Evolutionary conservation across 2,329 filamentous ascomycete genomes (phyloP).

Genomic region (Cryoendolithus antarcticus): DNA sequence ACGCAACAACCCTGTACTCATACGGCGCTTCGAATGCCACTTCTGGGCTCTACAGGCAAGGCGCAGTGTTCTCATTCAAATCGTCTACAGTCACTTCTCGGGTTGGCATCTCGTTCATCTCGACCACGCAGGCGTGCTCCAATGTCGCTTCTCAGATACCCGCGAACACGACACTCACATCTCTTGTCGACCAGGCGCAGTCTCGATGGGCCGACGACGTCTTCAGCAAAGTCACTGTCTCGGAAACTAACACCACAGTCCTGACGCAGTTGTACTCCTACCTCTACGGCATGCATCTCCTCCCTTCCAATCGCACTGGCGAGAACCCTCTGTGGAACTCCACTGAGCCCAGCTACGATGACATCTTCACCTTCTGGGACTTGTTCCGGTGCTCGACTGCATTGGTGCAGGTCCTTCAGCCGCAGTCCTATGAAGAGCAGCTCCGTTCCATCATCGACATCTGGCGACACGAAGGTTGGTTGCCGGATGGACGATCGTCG

Average conservation of each 20-base stretch:
- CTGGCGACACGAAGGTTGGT: slow-evolving; percentile 52
- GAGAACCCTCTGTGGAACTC: slow-evolving; percentile 56
- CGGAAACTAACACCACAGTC: slow-evolving; percentile 10
- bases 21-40: slow-evolving; percentile 5
- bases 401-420: slow-evolving; percentile 53
- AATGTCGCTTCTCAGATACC: slow-evolving; percentile 49
- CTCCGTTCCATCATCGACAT: slow-evolving; percentile 57
- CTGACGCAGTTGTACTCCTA: slow-evolving; percentile 42
- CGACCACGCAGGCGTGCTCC: slow-evolving; percentile 45
- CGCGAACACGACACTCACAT: slow-evolving; percentile 1
- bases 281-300: slow-evolving; percentile 55
- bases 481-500: slow-evolving; percentile 58
- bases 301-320: slow-evolving; percentile 57
- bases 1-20: slow-evolving; percentile 23
- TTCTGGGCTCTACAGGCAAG: slow-evolving; percentile 14
- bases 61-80: slow-evolving; percentile 37
- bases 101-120: slow-evolving; percentile 58
- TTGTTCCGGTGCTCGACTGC: slow-evolving; percentile 53
- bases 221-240: slow-evolving; percentile 44
- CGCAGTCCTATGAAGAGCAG: slow-evolving; percentile 50
- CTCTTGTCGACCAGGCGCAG: slow-evolving; percentile 25
- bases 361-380: slow-evolving; percentile 62
- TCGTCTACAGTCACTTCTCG: slow-evolving; percentile 33
- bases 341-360: slow-evolving; percentile 56
- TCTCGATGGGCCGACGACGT: slow-evolving; percentile 49